Conservation (phyloP, 108 stramenopile genomes). For the Fragilaria radians region DNA sequence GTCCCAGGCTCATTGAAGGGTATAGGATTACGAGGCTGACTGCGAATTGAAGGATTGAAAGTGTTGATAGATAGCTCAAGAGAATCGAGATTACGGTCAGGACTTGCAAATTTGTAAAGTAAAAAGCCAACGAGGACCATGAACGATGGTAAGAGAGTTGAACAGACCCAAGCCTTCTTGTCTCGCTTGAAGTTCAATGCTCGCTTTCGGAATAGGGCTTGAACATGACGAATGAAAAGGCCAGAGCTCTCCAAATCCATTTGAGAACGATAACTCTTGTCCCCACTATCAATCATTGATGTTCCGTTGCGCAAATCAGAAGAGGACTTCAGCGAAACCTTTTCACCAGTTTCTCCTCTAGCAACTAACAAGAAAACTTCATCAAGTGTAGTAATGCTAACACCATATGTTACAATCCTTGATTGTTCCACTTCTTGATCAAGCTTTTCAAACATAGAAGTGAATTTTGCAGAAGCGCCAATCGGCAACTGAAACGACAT, state of each 20-base stretch:
- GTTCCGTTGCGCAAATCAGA: neutral
- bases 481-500: conserved; percentile 87
- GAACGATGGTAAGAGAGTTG: conserved; percentile 58
- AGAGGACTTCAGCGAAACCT: neutral
- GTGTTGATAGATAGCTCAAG: conserved; percentile 38
- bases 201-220: conserved; percentile 63
- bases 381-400: conserved; percentile 95
- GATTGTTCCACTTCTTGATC: conserved; percentile 48
- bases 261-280: conserved; percentile 19
- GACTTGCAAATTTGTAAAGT: conserved; percentile 42
- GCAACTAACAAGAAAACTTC: conserved; percentile 79
- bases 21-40: conserved; percentile 58
- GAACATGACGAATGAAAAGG: conserved; percentile 57
- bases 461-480: conserved; percentile 63
- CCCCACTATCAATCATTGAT: conserved; percentile 4
- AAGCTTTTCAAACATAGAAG: conserved; percentile 70
- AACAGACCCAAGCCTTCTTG: conserved; percentile 80
- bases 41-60: conserved; percentile 44
- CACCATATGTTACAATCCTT: conserved; percentile 80
- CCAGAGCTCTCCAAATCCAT: conserved; percentile 40
- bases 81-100: conserved; percentile 32
- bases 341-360: conserved; percentile 12
- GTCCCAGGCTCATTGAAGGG: conserved; percentile 36
- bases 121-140: conserved; percentile 61
- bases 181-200: conserved; percentile 75